Base-by-base conservation (phyloP, 192 early-diverging fungal species). In the Backusella westeae region DNA sequence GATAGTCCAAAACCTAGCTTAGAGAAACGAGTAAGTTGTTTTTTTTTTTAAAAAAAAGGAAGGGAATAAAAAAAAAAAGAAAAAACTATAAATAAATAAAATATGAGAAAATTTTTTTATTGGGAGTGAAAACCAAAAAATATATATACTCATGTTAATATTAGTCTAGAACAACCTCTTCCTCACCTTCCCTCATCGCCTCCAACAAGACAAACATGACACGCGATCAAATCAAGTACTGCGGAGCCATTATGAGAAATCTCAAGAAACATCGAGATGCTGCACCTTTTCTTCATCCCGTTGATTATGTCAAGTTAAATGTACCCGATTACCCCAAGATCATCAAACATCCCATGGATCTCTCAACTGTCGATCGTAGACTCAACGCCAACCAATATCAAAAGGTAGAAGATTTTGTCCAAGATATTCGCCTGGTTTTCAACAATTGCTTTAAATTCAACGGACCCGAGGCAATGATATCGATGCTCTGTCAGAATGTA, bases 391-490 rank as follows among this genome's bases (percentile, higher is more conserved):
- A 80, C 29, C 82, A 85, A 69, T 95, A 94, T 75, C 73, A 77
- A n/a, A 83, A 84, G 14, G 89, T 91, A 4, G 85, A 90, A 36
- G 87, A 88, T 67, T 92, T 95, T 78, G 68, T 80, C 6, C 79
- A 83, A 63, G 93, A 94, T 68, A 81, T 93, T 53, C 84, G 87
- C 34, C 84, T 94, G 15, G 92, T 94, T 77, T 90, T 93, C 34
- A 79, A 83, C 75, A 95, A 95, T 79, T 94, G 93, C 81, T 91
- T 88, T 78, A 77, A 88, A n/a, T 95, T 93, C 80, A 95, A 95
- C 68, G 93, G 93, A 1, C 84, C 79, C 52, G 88, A 93, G 32
- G 87, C 90, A 7, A 84, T 85, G 19, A 83, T 92, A 5, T 88
- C 91, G 3, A 80, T 84, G 42, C 88, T 90, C 81, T 90, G 89